Conservation (phyloP, 1,139 yeast species). For the Arxiozyma slooffiae region DNA sequence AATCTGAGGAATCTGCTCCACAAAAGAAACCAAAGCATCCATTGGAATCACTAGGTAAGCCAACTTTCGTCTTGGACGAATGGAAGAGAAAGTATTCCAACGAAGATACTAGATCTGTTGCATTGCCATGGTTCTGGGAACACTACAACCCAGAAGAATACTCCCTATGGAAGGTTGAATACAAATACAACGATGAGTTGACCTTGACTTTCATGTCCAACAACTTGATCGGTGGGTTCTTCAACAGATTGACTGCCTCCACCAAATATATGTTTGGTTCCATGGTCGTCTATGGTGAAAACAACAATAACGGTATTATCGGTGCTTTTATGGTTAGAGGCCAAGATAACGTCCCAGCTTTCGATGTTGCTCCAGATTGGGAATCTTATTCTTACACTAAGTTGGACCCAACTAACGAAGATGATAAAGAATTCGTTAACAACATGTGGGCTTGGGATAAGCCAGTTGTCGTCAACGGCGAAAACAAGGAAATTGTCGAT, state of each 20-base stretch:
- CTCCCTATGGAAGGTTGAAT: constrained; percentile 92
- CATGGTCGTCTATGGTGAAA: constrained; percentile 93
- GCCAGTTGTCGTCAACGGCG: constrained; percentile 56
- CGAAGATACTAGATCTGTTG: constrained; percentile 90
- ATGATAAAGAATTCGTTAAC: constrained; percentile 54
- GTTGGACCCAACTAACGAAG: constrained; percentile 53
- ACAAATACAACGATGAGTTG: constrained; percentile 96
- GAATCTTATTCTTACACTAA: constrained; percentile 64
- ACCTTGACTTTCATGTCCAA: constrained; percentile 96
- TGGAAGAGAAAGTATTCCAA: constrained; percentile 97
- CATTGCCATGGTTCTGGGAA: constrained; percentile 98
- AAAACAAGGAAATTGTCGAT: constrained; percentile 60
- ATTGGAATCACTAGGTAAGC: constrained; percentile 68
- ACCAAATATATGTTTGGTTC: constrained; percentile 88
- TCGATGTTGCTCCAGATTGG: constrained; percentile 97
- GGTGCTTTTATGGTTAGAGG: constrained; percentile 97
- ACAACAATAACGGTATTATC: constrained; percentile 94
- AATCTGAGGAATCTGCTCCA: constrained; percentile 29
- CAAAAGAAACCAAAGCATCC: constrained; percentile 81
- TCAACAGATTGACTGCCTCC: constrained; percentile 87
- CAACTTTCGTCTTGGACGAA: constrained; percentile 70
- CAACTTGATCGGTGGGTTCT: constrained; percentile 97
- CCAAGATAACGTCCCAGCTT: constrained; percentile 81
- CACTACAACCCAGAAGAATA: constrained; percentile 86
- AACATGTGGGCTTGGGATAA: constrained; percentile 80